Conservation (phyloP, 345 rosid species). For the Salix udensis region DNA sequence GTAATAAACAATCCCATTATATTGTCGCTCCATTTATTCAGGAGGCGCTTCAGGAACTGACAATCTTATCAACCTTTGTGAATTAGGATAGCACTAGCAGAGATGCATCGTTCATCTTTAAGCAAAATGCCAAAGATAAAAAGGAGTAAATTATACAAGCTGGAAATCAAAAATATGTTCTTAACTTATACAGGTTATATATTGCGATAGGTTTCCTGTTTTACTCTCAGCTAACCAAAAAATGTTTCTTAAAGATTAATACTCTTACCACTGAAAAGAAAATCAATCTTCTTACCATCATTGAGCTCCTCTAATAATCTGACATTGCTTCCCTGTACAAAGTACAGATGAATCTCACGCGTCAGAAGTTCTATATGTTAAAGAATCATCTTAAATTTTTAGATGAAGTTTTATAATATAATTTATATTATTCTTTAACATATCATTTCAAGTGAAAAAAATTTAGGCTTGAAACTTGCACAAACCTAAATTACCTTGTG, state of each 20-base stretch:
- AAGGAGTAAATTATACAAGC: too few species aligned
- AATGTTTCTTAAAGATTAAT: conserved; percentile 14
- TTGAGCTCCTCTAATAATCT: neutral
- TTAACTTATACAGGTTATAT: neutral
- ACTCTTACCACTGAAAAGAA: neutral
- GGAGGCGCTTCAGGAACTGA: neutral
- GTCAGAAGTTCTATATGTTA: neutral
- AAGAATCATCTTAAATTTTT: too few species aligned
- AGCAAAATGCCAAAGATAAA: neutral
- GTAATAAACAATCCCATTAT: neutral
- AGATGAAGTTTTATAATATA: too few species aligned
- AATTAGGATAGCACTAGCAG: neutral
- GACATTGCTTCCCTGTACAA: conserved; percentile 8
- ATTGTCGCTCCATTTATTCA: neutral
- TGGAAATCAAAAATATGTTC: neutral
- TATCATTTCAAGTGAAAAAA: too few species aligned
- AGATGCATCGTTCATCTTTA: neutral
- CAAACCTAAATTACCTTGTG: accelerated
- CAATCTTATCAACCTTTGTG: neutral
- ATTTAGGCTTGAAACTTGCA: accelerated
- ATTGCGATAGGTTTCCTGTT: neutral
- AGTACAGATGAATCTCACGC: conserved; percentile 14
- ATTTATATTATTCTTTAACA: too few species aligned
- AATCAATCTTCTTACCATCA: neutral
- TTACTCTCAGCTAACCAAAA: neutral